Evolutionary conservation across 225 moss, liverwort and hornwort species (phyloP).

Genomic region (Neckera pumila): DNA sequence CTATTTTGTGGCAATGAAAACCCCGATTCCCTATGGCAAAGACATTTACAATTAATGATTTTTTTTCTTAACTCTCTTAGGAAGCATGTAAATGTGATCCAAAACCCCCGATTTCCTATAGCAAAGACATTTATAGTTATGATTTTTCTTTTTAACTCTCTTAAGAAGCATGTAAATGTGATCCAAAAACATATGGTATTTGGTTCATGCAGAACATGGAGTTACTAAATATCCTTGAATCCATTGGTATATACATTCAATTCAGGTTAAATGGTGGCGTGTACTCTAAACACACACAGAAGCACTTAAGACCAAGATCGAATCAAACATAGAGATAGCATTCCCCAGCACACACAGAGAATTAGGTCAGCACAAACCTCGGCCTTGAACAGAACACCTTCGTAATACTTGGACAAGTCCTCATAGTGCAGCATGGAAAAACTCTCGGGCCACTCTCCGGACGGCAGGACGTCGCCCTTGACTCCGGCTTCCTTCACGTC

Average conservation of each 20-base stretch:
- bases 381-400: conserved; percentile 72
- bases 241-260: background rate
- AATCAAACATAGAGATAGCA: background rate
- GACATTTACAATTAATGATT: too few species aligned
- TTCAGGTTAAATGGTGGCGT: background rate
- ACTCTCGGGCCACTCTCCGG: conserved; percentile 85
- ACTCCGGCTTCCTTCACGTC: conserved; percentile 39
- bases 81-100: too few species aligned
- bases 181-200: background rate
- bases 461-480: conserved; percentile 61
- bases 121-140: background rate
- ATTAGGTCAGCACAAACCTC: conserved; percentile 50
- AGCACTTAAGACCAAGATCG: background rate
- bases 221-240: background rate
- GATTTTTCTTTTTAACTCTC: background rate
- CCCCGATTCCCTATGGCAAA: background rate
- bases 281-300: background rate
- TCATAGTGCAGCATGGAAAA: conserved; percentile 93
- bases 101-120: too few species aligned
- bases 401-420: conserved; percentile 79
- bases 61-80: too few species aligned
- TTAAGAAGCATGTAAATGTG: background rate
- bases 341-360: background rate
- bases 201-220: background rate
- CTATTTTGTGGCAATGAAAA: background rate